These are phyloP conservation scores for Calonectria pteridis DNA, from an alignment of 2,329 filamentous ascomycete genomes.

Conservation along the genomic window DNA sequence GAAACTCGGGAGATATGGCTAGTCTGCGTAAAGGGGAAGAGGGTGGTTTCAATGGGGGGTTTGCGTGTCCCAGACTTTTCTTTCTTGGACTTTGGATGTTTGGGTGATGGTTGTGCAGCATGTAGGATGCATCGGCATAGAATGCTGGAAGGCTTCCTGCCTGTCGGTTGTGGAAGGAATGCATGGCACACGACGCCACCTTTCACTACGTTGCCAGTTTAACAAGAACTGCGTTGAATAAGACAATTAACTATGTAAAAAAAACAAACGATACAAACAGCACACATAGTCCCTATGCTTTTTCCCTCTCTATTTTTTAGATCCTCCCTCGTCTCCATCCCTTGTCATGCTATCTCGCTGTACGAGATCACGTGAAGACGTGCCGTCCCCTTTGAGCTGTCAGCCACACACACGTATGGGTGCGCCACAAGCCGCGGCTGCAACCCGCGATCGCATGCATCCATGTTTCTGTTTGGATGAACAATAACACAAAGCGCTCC, in stretches of 20 bases:
- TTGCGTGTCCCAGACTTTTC: not conserved
- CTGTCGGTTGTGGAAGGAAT: not conserved
- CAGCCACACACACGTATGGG: conserved; percentile 12
- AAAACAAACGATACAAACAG: not conserved
- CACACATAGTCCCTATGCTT: not conserved
- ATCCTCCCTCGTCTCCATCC: not conserved
- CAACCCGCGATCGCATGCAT: not conserved
- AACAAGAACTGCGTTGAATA: not conserved
- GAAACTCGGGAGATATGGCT: not conserved
- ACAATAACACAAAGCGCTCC: conserved; percentile 1
- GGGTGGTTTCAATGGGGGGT: not conserved
- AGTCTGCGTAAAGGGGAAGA: not conserved
- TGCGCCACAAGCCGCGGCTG: conserved; percentile 19
- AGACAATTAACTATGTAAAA: not conserved
- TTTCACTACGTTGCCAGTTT: not conserved
- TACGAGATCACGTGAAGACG: conserved; percentile 10
- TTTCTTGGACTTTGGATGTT: not conserved
- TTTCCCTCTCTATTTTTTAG: not conserved
- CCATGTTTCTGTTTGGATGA: conserved; percentile 2
- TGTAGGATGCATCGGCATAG: not conserved
- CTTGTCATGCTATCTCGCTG: not conserved
- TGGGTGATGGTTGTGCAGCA: not conserved
- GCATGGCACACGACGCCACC: not conserved
- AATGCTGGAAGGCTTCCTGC: not conserved
- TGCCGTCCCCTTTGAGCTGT: not conserved